Base-by-base conservation (phyloP, 1,139 yeast species). In the Wickerhamomyces sp. region DNA sequence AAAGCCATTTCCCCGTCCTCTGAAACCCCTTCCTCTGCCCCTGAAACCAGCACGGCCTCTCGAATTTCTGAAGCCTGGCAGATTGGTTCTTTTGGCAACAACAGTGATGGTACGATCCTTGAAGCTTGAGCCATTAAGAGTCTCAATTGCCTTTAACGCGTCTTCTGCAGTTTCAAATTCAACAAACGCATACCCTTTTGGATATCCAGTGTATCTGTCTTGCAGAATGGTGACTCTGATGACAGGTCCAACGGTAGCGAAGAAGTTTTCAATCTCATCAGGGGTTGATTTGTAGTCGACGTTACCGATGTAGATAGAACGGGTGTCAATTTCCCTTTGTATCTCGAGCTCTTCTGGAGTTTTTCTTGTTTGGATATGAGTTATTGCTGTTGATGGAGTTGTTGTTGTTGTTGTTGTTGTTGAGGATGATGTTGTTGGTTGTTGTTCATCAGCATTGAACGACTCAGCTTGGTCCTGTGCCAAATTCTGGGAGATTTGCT, bases 121-220 rank as follows among this genome's bases (percentile, higher is more conserved):
- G 46, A 82, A 72, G 3, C 60, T 56, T 1, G 75, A 56, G 5
- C 76, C 81, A 47, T 78, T 74, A 41, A 74, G 59, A 7, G 65
- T 69, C 7, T 43, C 43, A 25, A 81, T 68, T 0, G 88, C 88
- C 42, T 64, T 64, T 31, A 65, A 62, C 14, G 76, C 79, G 0
- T 69, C 64, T 3, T 64, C 74, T 3, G 55, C 52, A 17, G 63
- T 67, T n/a, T 70, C 70, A 54, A 78, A 82, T 52, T 82, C 89
- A 46, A 83, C 66, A 56, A 81, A 83, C 3, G 87, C 89, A 60
- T 76, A 80, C 2, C 88, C 89, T 49, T 76, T 77, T 20, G 85
- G 82, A 43, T 68, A 74, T 2, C 86, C 85, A 0, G 85, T 79
- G 47, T 61, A 56, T 51, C 73, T 75, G 55, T 78, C 75, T 40